phyloP scores from a whole-genome alignment of 148 eudicot species.

The Chenopodium suecicum region DNA sequence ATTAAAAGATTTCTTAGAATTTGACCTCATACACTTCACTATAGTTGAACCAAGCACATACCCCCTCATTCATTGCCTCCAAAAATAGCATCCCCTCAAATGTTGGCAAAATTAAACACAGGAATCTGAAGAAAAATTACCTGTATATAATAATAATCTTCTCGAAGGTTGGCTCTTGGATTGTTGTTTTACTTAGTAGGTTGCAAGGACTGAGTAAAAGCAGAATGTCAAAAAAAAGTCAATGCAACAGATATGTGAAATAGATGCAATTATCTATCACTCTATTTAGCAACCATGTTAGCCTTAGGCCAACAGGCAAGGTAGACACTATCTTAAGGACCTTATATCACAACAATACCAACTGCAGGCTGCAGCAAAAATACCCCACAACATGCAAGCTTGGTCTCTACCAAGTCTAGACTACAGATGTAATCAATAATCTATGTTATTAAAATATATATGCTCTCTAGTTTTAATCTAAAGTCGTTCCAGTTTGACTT shows the following conservation, averaged over 20 bases:
- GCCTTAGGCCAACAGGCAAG: background rate
- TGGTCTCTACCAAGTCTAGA: background rate
- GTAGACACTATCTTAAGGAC: background rate
- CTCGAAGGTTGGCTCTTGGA: constrained; percentile 98
- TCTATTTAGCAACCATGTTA: background rate
- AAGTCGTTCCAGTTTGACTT: too few species aligned
- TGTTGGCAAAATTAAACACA: background rate
- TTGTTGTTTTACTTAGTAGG: constrained; percentile 58
- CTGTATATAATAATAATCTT: constrained; percentile 90
- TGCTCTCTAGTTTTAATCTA: too few species aligned
- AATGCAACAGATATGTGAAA: background rate
- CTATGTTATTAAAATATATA: background rate
- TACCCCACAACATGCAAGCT: background rate
- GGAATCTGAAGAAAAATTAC: constrained; percentile 29
- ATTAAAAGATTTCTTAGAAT: background rate
- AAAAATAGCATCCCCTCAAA: background rate
- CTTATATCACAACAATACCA: background rate
- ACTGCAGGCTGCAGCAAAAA: background rate
- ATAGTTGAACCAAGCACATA: background rate
- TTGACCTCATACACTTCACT: background rate
- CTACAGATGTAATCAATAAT: background rate
- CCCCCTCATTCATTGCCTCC: background rate
- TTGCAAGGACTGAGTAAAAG: constrained; percentile 44
- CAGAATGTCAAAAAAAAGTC: constrained; percentile 15
- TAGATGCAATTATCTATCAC: background rate